Base-by-base conservation (phyloP, 208 protist species). In the Trypanosoma cruzi region DNA sequence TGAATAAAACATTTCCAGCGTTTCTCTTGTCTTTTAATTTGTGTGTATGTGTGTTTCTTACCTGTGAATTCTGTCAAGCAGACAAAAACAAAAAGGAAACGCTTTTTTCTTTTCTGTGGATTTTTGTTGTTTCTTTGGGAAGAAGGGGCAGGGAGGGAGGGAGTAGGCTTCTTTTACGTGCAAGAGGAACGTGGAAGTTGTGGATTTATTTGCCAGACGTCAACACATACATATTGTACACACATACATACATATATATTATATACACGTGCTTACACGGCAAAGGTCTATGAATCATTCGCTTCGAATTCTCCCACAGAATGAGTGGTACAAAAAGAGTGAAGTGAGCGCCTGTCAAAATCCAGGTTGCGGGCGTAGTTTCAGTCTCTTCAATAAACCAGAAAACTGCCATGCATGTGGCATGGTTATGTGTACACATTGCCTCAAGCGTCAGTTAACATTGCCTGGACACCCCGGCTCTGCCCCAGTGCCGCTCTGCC, bases 331-430 rank as follows among this genome's bases (percentile, higher is more conserved):
- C 18, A 24, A 62, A 28, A 64, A 67, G n/a, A 71, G 61, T 24
- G 57, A 63, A 0, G 77, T 73, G 5, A 29, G 67, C 28, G 56
- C 57, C 4, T 90, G 87, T 40, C 66, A 79, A n/a, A 4, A 22
- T n/a, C 37, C 36, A 1, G 54, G 67, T 32, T 94, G 88, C 56
- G 64, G 68, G 22, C 81, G 75, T 53, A 26, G 70, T n/a, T 87
- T 88, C 22, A 69, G 68, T n/a, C 36, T 86, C 6, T 77, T 88
- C 53, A 62, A 46, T 10, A 59, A 69, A n/a, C 53, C 65, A 2
- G 65, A 67, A 22, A 80, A 90, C 73, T 94, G 88, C 70, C 75
- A 79, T 22, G 74, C 66, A 20, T 94, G 84, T 53, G 85, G 82
- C 0, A 76, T 77, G 2, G 76, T 88, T 22, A 90, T 77, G 78